Conservation (phyloP, 257 asterid genomes). For the Salvia miltiorrhiza region DNA sequence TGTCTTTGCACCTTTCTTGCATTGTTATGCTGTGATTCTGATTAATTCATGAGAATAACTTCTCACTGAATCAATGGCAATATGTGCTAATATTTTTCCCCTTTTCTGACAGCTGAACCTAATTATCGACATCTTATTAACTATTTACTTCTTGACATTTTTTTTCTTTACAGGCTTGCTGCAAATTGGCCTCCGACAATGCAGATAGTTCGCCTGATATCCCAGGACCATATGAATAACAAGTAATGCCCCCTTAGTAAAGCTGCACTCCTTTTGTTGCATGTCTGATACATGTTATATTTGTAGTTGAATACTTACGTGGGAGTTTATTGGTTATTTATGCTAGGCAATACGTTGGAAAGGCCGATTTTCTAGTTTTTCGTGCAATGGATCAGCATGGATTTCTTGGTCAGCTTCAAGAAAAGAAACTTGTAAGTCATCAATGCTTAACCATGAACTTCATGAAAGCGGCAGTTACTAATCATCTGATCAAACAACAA, state of each 20-base stretch:
- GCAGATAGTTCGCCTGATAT: conserved; percentile 77
- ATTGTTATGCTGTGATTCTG: not conserved
- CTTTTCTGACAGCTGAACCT: not conserved
- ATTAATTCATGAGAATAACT: not conserved
- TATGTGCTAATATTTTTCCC: not conserved
- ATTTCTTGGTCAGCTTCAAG: conserved; percentile 86
- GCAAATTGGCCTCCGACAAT: conserved; percentile 89
- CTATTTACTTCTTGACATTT: not conserved
- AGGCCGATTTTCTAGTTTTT: conserved; percentile 80
- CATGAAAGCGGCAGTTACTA: not conserved
- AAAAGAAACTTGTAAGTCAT: conserved; percentile 82
- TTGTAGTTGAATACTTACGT: not conserved
- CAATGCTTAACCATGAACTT: conserved; percentile 10
- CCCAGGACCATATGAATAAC: conserved; percentile 93
- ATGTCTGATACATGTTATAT: conserved; percentile 11
- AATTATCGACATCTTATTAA: not conserved
- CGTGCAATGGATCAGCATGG: conserved; percentile 93
- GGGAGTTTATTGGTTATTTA: not conserved
- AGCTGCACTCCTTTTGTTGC: conserved; percentile 8
- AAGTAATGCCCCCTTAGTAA: conserved; percentile 47
- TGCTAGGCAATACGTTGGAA: conserved; percentile 74
- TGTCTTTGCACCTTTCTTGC: conserved; percentile 1
- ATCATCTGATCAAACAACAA: not conserved
- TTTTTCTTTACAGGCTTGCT: conserved; percentile 59
- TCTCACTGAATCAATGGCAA: not conserved